Percentiles rank a stretch among this genome's conserved stretches.
These are phyloP conservation scores for Saturnispora sekii DNA, from an alignment of 805 yeast genomes.

Conservation along the genomic window DNA sequence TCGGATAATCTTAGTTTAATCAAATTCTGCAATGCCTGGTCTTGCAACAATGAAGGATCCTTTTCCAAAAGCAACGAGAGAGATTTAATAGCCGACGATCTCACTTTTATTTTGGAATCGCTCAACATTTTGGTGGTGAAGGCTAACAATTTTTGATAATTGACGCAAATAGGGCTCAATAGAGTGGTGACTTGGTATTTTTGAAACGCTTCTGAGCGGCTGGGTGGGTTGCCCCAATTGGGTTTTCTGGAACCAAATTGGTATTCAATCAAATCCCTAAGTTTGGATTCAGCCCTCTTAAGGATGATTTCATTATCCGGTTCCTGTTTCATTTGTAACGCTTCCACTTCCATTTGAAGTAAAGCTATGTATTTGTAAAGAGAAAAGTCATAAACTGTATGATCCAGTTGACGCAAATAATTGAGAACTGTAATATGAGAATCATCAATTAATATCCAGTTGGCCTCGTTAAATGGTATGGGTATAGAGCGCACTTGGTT, in stretches of 20 bases:
- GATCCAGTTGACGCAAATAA: too few relatives aligned
- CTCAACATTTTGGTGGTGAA: constrained; percentile 40
- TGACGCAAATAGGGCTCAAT: constrained; percentile 25
- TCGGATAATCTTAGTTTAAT: constrained; percentile 61
- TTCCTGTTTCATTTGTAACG: too few relatives aligned
- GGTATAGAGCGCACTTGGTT: constrained; percentile 1
- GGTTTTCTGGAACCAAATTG: background rate
- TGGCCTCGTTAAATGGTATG: constrained; percentile 5
- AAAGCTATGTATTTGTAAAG: background rate
- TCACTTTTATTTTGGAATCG: constrained; percentile 40
- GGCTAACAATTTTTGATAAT: constrained; percentile 45
- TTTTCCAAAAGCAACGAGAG: constrained; percentile 44
- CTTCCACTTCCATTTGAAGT: background rate
- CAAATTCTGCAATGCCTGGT: constrained; percentile 23
- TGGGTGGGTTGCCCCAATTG: background rate
- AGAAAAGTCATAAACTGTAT: background rate
- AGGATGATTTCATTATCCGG: background rate
- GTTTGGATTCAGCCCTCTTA: background rate
- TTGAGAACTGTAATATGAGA: too few relatives aligned
- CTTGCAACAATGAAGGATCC: constrained; percentile 39
- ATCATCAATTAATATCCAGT: background rate
- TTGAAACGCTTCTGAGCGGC: background rate
- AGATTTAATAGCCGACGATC: constrained; percentile 58
- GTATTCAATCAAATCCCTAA: background rate
- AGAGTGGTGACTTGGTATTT: constrained; percentile 21